A percentile compares a stretch with the other conserved stretches of the same genome.
Evolutionary conservation across 371 early-diverging fungal genomes (phyloP).

Genomic region (Mortierella sp.): DNA sequence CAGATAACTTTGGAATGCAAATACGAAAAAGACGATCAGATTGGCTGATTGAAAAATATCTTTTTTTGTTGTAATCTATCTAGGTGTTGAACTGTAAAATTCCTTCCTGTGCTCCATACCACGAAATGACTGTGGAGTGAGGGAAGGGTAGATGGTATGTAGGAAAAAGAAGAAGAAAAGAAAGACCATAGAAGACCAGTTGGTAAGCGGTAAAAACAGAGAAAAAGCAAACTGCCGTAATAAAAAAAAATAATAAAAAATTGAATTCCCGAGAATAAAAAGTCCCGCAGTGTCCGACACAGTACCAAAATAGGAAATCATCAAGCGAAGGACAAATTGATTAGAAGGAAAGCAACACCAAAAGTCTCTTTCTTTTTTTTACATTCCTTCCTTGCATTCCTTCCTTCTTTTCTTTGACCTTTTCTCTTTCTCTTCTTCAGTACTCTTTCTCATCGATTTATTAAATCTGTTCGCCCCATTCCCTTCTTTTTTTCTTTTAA

Average conservation of each 20-base stretch:
- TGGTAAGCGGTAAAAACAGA: neutral
- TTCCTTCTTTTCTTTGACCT: no score
- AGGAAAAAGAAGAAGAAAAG: neutral
- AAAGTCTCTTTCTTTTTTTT: no score
- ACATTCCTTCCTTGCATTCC: no score
- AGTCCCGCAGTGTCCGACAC: no score
- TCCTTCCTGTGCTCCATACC: neutral
- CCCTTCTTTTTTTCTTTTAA: neutral
- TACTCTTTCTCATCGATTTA: neutral
- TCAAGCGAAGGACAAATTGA: no score
- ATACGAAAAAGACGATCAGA: neutral
- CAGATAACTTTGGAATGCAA: neutral
- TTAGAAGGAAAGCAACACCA: no score
- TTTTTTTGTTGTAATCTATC: neutral
- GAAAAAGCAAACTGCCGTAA: no score
- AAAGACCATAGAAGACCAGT: neutral
- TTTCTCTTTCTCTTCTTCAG: neutral
- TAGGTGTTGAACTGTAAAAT: slow-evolving; percentile 4
- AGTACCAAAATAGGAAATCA: no score
- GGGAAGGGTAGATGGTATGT: neutral
- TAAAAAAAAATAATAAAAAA: no score
- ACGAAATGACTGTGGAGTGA: no score
- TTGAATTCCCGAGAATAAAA: no score
- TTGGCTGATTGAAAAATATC: neutral
- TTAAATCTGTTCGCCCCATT: no score